Evolutionary conservation across 2,329 filamentous ascomycete genomes (phyloP).

Genomic region (Beauveria asiatica): DNA sequence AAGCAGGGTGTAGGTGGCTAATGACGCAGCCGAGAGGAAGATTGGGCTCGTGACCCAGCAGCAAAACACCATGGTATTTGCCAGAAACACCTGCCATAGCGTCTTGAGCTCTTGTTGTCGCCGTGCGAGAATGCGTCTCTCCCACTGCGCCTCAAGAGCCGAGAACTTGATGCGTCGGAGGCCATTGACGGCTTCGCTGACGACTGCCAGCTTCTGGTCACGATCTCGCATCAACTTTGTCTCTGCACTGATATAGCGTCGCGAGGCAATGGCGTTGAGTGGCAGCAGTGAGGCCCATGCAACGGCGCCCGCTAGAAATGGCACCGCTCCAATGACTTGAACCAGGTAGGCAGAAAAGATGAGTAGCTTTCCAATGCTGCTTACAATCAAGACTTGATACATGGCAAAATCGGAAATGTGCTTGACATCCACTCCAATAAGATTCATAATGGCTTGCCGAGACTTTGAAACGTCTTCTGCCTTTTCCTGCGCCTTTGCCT

Average conservation of each 20-base stretch:
- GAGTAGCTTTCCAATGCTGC: constrained; percentile 52
- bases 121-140: constrained; percentile 55
- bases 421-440: constrained; percentile 65
- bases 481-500: constrained; percentile 39
- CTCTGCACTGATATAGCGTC: constrained; percentile 56
- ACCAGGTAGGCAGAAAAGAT: constrained; percentile 61
- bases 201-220: constrained; percentile 64
- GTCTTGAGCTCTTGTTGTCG: constrained; percentile 58
- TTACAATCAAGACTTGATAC: constrained; percentile 57
- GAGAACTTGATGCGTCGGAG: constrained; percentile 82
- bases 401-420: constrained; percentile 59
- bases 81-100: constrained; percentile 57
- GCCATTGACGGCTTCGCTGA: constrained; percentile 68
- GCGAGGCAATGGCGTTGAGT: constrained; percentile 58
- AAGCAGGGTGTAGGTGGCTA: constrained; percentile 58
- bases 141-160: constrained; percentile 66
- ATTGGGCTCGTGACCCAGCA: constrained; percentile 72
- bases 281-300: constrained; percentile 58
- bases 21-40: constrained; percentile 60
- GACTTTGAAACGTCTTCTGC: constrained; percentile 31
- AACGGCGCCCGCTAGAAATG: constrained; percentile 55
- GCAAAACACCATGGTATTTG: constrained; percentile 52
- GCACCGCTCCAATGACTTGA: constrained; percentile 63
- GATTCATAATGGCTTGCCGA: constrained; percentile 64
- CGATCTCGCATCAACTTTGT: constrained; percentile 65